Percentiles rank a stretch among this genome's conserved stretches.
These are phyloP conservation scores for Leersia perrieri DNA, from an alignment of 176 grass and related monocot genomes.

Conservation along the genomic window DNA sequence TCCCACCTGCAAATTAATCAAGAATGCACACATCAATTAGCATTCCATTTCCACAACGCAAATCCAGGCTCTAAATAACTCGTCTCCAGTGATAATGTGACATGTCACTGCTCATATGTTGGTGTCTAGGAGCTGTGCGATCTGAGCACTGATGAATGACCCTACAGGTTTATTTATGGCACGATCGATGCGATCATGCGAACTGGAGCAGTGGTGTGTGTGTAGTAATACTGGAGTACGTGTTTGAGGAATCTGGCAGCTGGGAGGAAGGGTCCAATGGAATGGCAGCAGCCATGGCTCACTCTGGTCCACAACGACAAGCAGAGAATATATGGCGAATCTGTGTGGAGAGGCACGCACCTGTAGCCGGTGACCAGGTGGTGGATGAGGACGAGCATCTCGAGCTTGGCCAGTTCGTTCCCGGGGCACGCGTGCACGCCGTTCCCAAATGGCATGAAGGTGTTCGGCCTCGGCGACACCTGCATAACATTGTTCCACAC, in stretches of 20 bases:
- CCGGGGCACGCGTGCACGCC: conserved; percentile 92
- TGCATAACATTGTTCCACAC: conserved; percentile 31
- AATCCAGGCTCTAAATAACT: background rate
- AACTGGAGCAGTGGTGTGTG: background rate
- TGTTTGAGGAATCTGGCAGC: conserved; percentile 6
- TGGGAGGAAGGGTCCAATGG: conserved; percentile 2
- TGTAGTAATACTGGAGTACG: too few relatives aligned
- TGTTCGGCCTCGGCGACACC: conserved; percentile 74
- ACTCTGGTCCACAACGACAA: conserved; percentile 14
- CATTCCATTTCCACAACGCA: background rate
- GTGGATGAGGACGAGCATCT: conserved; percentile 89
- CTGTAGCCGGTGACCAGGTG: conserved; percentile 84
- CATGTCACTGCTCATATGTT: background rate
- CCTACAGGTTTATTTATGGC: conserved; percentile 17
- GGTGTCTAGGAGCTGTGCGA: background rate
- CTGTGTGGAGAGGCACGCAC: conserved; percentile 31
- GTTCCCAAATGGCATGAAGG: conserved; percentile 84
- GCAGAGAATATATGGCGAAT: conserved; percentile 30
- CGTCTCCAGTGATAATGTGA: background rate
- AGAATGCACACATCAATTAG: conserved; percentile 8
- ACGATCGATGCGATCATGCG: background rate
- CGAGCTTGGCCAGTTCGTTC: conserved; percentile 92
- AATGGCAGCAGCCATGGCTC: background rate
- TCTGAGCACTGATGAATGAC: background rate
- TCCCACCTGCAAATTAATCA: conserved; percentile 64